Conservation (phyloP, 495 filamentous ascomycete genomes). For the Talaromyces ruber region DNA sequence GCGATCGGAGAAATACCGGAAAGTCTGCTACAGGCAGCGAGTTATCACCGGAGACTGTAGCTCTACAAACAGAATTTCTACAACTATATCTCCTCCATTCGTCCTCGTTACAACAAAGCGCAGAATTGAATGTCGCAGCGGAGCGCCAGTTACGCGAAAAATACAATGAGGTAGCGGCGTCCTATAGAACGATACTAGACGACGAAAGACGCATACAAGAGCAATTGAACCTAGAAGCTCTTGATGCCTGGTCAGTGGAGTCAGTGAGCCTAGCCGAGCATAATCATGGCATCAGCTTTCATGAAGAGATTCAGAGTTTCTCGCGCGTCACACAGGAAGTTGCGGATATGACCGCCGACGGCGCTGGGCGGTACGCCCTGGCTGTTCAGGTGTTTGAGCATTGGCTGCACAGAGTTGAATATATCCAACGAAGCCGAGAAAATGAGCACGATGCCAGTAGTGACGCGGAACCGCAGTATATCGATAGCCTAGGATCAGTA, state of each 20-base stretch:
- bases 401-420: slow-evolving; percentile 33
- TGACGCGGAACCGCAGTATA: slow-evolving; percentile 13
- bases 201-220: slow-evolving; percentile 30
- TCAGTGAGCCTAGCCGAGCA: slow-evolving; percentile 20
- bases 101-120: slow-evolving; percentile 20
- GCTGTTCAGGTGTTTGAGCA: slow-evolving; percentile 29
- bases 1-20: neutral
- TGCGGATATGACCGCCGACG: slow-evolving; percentile 19
- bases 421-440: slow-evolving; percentile 21
- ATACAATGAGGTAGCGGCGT: slow-evolving; percentile 27
- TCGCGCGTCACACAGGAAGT: slow-evolving; percentile 36
- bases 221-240: slow-evolving; percentile 30
- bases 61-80: slow-evolving; percentile 62
- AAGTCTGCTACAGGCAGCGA: slow-evolving; percentile 8
- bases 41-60: slow-evolving; percentile 46
- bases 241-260: slow-evolving; percentile 26
- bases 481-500: slow-evolving; percentile 30
- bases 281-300: slow-evolving; percentile 20
- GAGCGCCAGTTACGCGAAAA: slow-evolving; percentile 26
- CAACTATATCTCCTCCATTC: slow-evolving; percentile 64
- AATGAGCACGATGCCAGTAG: neutral
- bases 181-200: slow-evolving; percentile 23
- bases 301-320: slow-evolving; percentile 33
- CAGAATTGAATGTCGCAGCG: slow-evolving; percentile 27
- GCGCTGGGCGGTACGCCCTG: slow-evolving; percentile 23